Conservation (phyloP, 371 early-diverging fungal genomes). For the Capniomyces stellatus region DNA sequence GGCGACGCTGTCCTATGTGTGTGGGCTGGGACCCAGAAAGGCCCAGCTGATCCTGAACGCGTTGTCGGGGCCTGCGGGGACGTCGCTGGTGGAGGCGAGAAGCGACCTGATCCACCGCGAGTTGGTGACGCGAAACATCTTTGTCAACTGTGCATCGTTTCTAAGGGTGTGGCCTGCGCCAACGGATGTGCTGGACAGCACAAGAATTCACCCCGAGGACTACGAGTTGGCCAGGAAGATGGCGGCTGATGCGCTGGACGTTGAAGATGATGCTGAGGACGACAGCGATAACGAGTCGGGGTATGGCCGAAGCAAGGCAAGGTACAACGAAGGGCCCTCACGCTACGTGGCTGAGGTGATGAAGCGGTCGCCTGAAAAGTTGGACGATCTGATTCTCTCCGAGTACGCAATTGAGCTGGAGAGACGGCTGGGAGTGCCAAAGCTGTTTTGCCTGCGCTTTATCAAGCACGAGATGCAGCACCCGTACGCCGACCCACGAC, state of each 20-base stretch:
- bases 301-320: slow-evolving; percentile 7
- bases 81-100: slow-evolving; percentile 33
- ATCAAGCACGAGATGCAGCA: slow-evolving; percentile 75
- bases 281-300: slow-evolving; percentile 29
- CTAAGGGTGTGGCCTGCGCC: slow-evolving; percentile 49
- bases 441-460: slow-evolving; percentile 53
- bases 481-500: slow-evolving; percentile 64
- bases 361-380: slow-evolving; percentile 50
- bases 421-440: slow-evolving; percentile 46
- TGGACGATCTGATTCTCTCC: slow-evolving; percentile 72
- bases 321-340: slow-evolving; percentile 31
- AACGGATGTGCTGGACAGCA: slow-evolving; percentile 74
- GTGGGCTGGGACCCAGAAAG: slow-evolving; percentile 92
- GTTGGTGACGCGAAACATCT: slow-evolving; percentile 52
- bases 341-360: slow-evolving; percentile 65
- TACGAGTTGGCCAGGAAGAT: slow-evolving; percentile 91
- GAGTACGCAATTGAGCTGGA: slow-evolving; percentile 79
- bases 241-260: slow-evolving; percentile 90
- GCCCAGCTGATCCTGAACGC: slow-evolving; percentile 43
- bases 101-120: slow-evolving; percentile 48
- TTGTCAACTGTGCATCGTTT: slow-evolving; percentile 86
- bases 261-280: slow-evolving; percentile 64
- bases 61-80: slow-evolving; percentile 25
- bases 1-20: slow-evolving; percentile 64
- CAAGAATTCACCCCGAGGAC: slow-evolving; percentile 89